Evolutionary conservation across 139 green algal genomes (phyloP), one percentile per base, ranked within the genome.

Genomic region (Diplosphaera chodatii): DNA sequence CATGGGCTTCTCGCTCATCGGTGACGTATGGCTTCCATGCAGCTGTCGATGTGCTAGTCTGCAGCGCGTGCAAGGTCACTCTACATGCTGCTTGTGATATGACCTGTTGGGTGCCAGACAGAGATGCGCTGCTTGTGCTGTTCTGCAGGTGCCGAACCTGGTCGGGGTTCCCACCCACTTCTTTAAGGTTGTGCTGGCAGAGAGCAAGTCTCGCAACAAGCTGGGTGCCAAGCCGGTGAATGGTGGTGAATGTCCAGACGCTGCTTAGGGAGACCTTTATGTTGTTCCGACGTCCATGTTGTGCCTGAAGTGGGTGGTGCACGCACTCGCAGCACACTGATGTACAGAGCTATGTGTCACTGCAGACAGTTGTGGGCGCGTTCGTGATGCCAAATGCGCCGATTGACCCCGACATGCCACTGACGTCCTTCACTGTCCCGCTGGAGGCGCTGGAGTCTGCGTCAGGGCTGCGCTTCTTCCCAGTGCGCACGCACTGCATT

Each of bases 101-200:
- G 37, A 48, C 8, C 37, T 10, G 10, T 10, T 59, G 16, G 10
- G 48, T 48, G 37, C 10, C 37, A 48, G 37, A 48, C 48, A 10
- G 3, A 27, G 10, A 10, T 27, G 16, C 25, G 16, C 48, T 59
- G 48, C 48, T n/a, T 4, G 48, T 5, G 22, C 48, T n/a, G 3
- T 3, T 59, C 91, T 91, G 34, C 73, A 83, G 33, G 70, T 90
- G 0, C 92, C 91, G 0, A 70, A 78, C 48, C 69, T 97, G 25
- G 84, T 96, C 66, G 78, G 87, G 0, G 92, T 98, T 1, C 93
- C 93, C 29, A 97, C 93, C 1, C 93, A 97, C 79, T 97, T 90
- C 79, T 98, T 86, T 82, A 98, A 98, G 78, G 87, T 92, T 25
- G 62, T 90, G 5, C 66, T 85, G 55, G 75, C 69, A 27, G 75